Evolutionary conservation across 2,329 filamentous ascomycete genomes (phyloP).

Genomic region (Paecilomyces variotii): DNA sequence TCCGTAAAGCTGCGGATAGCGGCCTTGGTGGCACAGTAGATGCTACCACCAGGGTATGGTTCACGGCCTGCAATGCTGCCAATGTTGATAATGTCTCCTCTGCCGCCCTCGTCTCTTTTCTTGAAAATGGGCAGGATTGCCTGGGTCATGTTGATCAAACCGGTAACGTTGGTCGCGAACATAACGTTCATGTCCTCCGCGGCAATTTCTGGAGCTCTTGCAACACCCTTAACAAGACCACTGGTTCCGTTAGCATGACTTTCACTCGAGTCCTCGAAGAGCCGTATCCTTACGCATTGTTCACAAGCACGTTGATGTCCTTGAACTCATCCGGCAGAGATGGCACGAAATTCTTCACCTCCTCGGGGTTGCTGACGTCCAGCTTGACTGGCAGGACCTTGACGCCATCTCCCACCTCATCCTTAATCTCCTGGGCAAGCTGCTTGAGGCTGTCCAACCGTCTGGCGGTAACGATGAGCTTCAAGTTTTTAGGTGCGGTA

Average conservation of each 20-base stretch:
- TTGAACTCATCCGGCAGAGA: constrained; percentile 72
- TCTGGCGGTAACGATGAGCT: constrained; percentile 81
- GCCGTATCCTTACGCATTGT: constrained; percentile 69
- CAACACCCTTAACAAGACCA: constrained; percentile 82
- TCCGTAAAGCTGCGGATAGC: constrained; percentile 82
- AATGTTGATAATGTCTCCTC: constrained; percentile 92
- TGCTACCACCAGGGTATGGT: constrained; percentile 73
- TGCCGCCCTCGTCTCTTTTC: constrained; percentile 57
- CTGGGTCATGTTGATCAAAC: constrained; percentile 95
- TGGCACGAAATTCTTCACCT: constrained; percentile 64
- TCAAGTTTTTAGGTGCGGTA: constrained; percentile 69
- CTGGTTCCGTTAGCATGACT: constrained; percentile 36
- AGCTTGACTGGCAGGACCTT: constrained; percentile 75
- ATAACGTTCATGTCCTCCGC: constrained; percentile 77
- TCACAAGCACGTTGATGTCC: constrained; percentile 81
- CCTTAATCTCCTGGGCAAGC: constrained; percentile 66
- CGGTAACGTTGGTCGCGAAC: constrained; percentile 90
- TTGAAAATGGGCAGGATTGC: constrained; percentile 78
- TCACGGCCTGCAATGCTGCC: constrained; percentile 88
- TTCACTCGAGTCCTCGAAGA: neutral
- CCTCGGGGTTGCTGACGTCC: constrained; percentile 73
- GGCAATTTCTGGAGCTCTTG: constrained; percentile 73
- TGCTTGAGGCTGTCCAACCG: constrained; percentile 69
- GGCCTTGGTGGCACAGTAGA: constrained; percentile 91
- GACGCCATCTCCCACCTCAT: constrained; percentile 70